A percentile compares a stretch with the other conserved stretches of the same genome.
Evolutionary conservation across 2,329 filamentous ascomycete species (phyloP).

Genomic region (Rhinocladiella similis): DNA sequence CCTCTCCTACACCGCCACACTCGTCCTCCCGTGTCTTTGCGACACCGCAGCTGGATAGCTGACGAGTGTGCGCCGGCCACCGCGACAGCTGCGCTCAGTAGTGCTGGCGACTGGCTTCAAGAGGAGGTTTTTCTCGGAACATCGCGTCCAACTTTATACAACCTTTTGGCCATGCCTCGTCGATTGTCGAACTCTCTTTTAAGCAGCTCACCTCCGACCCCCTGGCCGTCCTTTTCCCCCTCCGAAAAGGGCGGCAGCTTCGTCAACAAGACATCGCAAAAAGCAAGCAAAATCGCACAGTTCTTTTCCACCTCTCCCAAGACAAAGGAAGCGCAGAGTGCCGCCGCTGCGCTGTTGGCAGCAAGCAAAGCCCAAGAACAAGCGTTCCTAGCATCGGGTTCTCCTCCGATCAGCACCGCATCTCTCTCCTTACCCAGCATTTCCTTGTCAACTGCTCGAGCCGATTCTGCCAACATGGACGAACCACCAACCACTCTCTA

Average conservation of each 20-base stretch:
- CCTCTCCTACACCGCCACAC: conserved; percentile 21
- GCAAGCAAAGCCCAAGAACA: conserved; percentile 61
- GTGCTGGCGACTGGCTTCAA: neutral
- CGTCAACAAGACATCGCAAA: conserved; percentile 54
- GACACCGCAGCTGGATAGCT: conserved; percentile 3
- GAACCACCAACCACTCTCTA: conserved; percentile 78
- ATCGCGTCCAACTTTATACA: neutral
- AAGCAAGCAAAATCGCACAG: conserved; percentile 74
- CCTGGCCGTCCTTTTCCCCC: conserved; percentile 51
- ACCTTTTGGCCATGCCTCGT: conserved; percentile 57
- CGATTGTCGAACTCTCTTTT: conserved; percentile 61
- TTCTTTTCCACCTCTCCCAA: conserved; percentile 82
- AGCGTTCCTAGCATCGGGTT: conserved; percentile 60
- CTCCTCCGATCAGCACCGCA: conserved; percentile 67
- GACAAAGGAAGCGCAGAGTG: conserved; percentile 58
- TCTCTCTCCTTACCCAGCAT: conserved; percentile 84
- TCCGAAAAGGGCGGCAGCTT: conserved; percentile 51
- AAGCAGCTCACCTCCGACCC: conserved; percentile 51
- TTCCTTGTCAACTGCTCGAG: conserved; percentile 82
- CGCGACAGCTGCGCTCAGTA: conserved; percentile 4
- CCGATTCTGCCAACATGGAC: conserved; percentile 72
- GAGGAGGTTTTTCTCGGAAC: conserved; percentile 2
- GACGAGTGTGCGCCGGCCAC: neutral
- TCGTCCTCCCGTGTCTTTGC: conserved; percentile 3
- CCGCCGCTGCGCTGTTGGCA: conserved; percentile 64